Base-by-base conservation (phyloP, 805 yeast species). In the Saturnispora saitoi region DNA sequence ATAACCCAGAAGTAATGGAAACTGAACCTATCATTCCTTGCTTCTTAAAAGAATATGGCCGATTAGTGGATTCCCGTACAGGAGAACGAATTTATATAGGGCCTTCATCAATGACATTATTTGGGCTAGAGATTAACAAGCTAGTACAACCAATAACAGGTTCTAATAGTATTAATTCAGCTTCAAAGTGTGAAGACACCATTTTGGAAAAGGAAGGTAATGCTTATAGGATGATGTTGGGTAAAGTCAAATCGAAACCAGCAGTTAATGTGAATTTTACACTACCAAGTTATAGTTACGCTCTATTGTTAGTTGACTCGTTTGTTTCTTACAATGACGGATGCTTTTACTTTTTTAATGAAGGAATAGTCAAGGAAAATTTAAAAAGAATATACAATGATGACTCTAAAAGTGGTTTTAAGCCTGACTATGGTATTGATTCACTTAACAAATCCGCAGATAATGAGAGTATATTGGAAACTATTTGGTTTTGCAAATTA, bases 301-400 rank as follows among this genome's bases (percentile, higher is more conserved):
- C 91, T 6, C 76, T 82, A 76, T 62, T 83, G 12, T 65, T 85
- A 43, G 85, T 85, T 11, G 91, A 85, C 59, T 81, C 87, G 0
- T 85, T 85, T 55, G 76, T 85, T 47, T 81, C 83, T 45, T 85
- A 83, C 62, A 85, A 85, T 57, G 93, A 84, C 63, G 93, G 90
- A 0, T 85, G 95, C 56, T 85, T 85, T 61, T 85, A 85, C 65
- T 85, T 85, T 58, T 85, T 85, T 68, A 85, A 85, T 59, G 95
- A 85, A 62, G 95, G 95, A 1, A 59, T 83, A 19, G 86, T 83
- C 22, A 84, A 83, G 58, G 77, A 77, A 54, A 81, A 78, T 52
- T 62, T 85, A 47, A 75, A 78, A 66, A 71, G 81, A 52, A 70
- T 83, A 20, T 85, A 83, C 60, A 76, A 81, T 28, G 80, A 80